Evolutionary conservation across 768 basidiomycete genomes (phyloP).

Genomic region (Hericium rajendrae): DNA sequence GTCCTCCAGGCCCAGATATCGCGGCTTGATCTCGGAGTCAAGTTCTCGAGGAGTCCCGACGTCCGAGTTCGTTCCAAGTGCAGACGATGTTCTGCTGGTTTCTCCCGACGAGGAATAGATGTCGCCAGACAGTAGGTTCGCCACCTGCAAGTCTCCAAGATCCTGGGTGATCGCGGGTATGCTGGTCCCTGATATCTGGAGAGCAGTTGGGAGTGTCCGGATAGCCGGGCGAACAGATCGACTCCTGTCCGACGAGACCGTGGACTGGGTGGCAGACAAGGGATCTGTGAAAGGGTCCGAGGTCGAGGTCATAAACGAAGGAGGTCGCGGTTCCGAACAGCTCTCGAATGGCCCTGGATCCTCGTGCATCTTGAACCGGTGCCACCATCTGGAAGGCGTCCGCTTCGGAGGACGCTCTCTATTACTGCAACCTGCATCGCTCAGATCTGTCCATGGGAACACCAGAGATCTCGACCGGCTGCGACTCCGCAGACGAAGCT

Average conservation of each 20-base stretch:
- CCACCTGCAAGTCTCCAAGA: constrained; percentile 36
- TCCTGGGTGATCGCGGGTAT: constrained; percentile 23
- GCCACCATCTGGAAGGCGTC: not conserved
- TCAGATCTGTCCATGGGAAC: no score
- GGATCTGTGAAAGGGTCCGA: not conserved
- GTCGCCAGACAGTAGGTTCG: constrained; percentile 41
- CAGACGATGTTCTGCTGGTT: constrained; percentile 17
- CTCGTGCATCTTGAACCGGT: not conserved
- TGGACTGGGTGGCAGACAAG: not conserved
- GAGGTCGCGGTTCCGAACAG: not conserved
- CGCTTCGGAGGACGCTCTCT: no score
- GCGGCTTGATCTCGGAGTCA: constrained; percentile 16
- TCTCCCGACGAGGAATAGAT: constrained; percentile 11
- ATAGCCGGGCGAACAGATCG: constrained; percentile 9
- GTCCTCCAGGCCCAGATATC: constrained; percentile 24
- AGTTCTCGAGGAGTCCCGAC: constrained; percentile 14
- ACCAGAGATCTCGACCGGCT: no score
- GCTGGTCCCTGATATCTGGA: constrained; percentile 16
- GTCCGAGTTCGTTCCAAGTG: constrained; percentile 6
- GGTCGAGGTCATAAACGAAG: not conserved
- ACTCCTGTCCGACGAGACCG: not conserved
- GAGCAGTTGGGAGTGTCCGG: constrained; percentile 14
- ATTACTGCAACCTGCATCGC: no score
- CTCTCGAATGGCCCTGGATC: no score
- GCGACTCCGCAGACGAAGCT: not conserved